Base-by-base conservation (phyloP, 2,329 filamentous ascomycete genomes). In the Talaromyces sp. region DNA sequence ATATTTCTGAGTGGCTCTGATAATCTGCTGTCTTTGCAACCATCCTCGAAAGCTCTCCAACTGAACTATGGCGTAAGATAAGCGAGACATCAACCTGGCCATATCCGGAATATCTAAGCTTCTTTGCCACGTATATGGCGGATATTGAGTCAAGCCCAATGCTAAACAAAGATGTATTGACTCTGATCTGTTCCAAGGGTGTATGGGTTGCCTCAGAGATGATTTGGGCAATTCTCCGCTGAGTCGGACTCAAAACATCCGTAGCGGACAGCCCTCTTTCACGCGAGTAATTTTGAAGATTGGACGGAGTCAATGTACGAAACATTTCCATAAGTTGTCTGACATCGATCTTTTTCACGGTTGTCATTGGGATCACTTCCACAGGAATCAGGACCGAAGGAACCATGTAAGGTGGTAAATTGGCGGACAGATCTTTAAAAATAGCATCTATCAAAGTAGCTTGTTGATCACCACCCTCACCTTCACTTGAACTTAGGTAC, bases 101-200 rank as follows among this genome's bases (percentile, higher is more conserved):
- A 1, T 80, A 73, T 1, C 86, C 75, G 0, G 72, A 67, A 2
- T 77, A 70, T 61, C 83, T 82, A 0, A 97, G 73, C 17, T 75
- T 72, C 62, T 83, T 86, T 0, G 90, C 85, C 9, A 96, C 77
- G 0, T 85, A 79, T 68, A 97, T 96, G 0, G 91, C 91, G 8
- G 89, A 90, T 31, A 97, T 87, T 0, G 93, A 96, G 73, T 97
- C 92, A 6, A 97, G 75, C 0, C 93, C 93, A 2, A 96, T 76
- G n/a, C 84, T 86, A 63, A 90, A 88, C 67, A 97, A 90, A 0
- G 92, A 92, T 0, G 87, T 89, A 78, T 88, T 88, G 37, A 85
- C 85, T 10, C 77, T 79, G 43, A 96, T 81, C 0, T 81, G 76
- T 0, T 74, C 69, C 3, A 72, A 64, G 0, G 84, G 72, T 0